Evolutionary conservation across 2,329 filamentous ascomycete genomes (phyloP), one percentile per base, ranked within the genome.

Genomic region (Fusarium tuaranense): DNA sequence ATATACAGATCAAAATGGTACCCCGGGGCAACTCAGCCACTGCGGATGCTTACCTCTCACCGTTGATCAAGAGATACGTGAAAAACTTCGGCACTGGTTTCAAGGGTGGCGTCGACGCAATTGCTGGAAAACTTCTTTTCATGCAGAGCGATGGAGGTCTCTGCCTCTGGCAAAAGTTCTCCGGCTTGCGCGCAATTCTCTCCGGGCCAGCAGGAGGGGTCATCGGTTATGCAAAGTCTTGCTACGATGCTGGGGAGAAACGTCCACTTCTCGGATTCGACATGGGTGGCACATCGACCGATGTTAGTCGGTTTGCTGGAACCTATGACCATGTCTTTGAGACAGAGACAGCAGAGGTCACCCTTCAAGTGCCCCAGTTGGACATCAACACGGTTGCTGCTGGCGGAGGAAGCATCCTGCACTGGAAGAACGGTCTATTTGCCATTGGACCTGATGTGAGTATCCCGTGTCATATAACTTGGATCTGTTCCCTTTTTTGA

Each of bases 351-450:
- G 95, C 95, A 0, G 95, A 95, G 25, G 93, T 97, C 2, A 95
- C 95, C 0, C 96, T 97, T 30, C 95, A 97, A 78, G 95, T 93
- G 1, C 95, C 95, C 0, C 95, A 97, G 80, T 87, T 97, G 1
- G 95, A 97, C 80, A 97, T 98, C 84, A 97, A 97, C 82, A 98
- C 95, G 0, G 95, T 98, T 1, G 95, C 95, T 7, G 95, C 95
- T 2, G 95, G 95, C 46, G 95, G 95, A 72, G 94, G 94, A 8
- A 95, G 93, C 0, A 88, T 92, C 46, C 86, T 98, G 4, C 95
- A 95, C 83, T 97, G 94, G 89, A 91, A 90, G 71, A 97, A 97
- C 75, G 95, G 95, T 1, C 86, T 98, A 1, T 97, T 97, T 76
- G 93, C 95, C 0, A 95, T 97, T 5, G 95, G 95, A 0, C 95